Conservation (phyloP, 768 basidiomycete species). For the Kwoniella bestiolae region DNA sequence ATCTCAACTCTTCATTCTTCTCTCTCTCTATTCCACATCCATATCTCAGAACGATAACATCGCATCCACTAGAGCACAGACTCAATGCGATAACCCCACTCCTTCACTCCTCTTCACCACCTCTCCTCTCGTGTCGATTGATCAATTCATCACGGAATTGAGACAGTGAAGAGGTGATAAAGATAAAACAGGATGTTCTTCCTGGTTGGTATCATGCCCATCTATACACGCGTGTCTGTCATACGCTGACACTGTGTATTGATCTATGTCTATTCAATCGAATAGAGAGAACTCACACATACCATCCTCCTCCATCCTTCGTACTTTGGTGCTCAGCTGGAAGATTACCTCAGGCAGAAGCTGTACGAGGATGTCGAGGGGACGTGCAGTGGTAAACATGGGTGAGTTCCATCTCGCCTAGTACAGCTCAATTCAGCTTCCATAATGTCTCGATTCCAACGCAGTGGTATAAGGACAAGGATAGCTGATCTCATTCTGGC, state of each 20-base stretch:
- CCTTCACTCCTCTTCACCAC: slow-evolving; percentile 12
- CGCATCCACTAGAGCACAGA: neutral
- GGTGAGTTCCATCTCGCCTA: too few species aligned
- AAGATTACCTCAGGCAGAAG: slow-evolving; percentile 88
- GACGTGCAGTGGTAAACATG: slow-evolving; percentile 92
- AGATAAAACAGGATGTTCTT: slow-evolving; percentile 48
- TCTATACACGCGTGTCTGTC: neutral
- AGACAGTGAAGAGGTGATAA: slow-evolving; percentile 12
- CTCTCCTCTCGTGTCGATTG: too few species aligned
- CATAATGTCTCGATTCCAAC: too few species aligned
- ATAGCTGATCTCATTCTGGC: slow-evolving; percentile 18
- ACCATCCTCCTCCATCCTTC: slow-evolving; percentile 97
- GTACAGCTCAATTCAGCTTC: too few species aligned
- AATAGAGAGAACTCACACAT: slow-evolving; percentile 93
- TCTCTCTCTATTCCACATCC: neutral
- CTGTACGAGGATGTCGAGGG: slow-evolving; percentile 96
- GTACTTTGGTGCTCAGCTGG: slow-evolving; percentile 95
- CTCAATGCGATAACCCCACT: slow-evolving; percentile 5
- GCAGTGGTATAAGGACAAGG: too few species aligned
- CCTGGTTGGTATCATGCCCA: slow-evolving; percentile 50
- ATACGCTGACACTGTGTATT: slow-evolving; percentile 22
- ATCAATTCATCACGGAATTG: neutral
- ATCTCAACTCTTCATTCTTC: neutral
- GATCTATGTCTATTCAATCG: slow-evolving; percentile 5
- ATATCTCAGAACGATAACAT: neutral